Percentiles rank a stretch among this genome's conserved stretches.
Evolutionary conservation across 257 asterid species (phyloP).

Genomic region (Ilex asprella): DNA sequence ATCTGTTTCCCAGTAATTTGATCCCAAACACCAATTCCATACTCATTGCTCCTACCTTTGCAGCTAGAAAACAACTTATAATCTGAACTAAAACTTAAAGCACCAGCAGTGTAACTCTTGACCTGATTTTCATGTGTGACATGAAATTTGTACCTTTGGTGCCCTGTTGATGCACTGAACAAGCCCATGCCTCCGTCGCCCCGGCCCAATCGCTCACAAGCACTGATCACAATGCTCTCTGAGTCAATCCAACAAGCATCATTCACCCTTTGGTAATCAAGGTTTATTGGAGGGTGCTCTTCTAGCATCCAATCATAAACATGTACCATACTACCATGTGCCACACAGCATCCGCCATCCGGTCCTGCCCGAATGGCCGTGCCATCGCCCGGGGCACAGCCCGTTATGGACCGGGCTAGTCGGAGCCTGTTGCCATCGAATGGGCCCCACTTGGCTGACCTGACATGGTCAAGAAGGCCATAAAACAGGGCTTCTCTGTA

Average conservation of each 20-base stretch:
- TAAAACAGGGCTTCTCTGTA: conserved; percentile 72
- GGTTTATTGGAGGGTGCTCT: conserved; percentile 71
- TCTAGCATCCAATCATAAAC: conserved; percentile 91
- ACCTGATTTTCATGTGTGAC: conserved; percentile 65
- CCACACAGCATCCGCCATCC: conserved; percentile 91
- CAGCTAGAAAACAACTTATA: conserved; percentile 78
- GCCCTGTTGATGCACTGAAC: conserved; percentile 55
- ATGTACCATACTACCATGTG: conserved; percentile 90
- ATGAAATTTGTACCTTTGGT: conserved; percentile 54
- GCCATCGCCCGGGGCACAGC: conserved; percentile 85
- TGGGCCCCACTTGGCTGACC: conserved; percentile 80
- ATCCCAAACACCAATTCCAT: conserved; percentile 94
- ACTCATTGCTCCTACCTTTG: conserved; percentile 81
- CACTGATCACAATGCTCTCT: conserved; percentile 56
- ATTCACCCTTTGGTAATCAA: conserved; percentile 84
- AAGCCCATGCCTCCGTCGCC: conserved; percentile 91
- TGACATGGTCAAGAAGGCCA: conserved; percentile 66
- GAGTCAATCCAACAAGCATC: conserved; percentile 76
- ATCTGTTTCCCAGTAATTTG: conserved; percentile 70
- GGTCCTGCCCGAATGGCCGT: conserved; percentile 91
- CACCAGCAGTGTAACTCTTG: conserved; percentile 80
- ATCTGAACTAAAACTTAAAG: conserved; percentile 59
- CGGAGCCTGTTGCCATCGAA: conserved; percentile 77
- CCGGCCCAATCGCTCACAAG: conserved; percentile 75
- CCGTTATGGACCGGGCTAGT: conserved; percentile 35